These are phyloP conservation scores for Furcasterigmium furcatum DNA, from an alignment of 2,329 filamentous ascomycete genomes.

Conservation along the genomic window DNA sequence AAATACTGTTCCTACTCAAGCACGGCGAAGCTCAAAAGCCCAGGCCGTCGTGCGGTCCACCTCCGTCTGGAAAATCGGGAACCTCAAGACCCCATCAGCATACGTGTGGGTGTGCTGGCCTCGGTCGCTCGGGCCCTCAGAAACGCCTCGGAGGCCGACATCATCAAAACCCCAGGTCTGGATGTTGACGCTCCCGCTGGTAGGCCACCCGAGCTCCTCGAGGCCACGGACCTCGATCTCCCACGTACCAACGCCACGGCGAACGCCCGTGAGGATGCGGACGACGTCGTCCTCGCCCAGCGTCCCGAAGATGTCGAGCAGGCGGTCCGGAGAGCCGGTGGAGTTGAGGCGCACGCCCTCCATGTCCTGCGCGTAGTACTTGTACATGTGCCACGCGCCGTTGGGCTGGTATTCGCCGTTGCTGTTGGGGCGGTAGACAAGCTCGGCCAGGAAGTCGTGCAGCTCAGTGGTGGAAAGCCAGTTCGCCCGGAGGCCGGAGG, in stretches of 20 bases:
- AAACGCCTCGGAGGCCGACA: no score
- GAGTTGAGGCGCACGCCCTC: slow-evolving; percentile 1
- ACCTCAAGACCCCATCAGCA: no score
- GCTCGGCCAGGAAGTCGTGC: slow-evolving; percentile 3
- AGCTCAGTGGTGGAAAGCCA: no score
- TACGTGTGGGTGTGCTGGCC: no score
- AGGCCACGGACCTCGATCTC: not conserved
- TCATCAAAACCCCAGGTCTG: slow-evolving; percentile 1
- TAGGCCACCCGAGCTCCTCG: not conserved
- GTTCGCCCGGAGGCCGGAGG: slow-evolving; percentile 4
- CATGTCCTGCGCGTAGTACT: slow-evolving; percentile 7
- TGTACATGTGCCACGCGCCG: slow-evolving; percentile 4
- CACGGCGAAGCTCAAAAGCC: no score
- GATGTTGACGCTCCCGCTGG: not conserved
- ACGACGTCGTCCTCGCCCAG: not conserved
- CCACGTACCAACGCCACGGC: not conserved
- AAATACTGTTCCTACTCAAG: no score
- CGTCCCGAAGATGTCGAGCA: slow-evolving; percentile 4
- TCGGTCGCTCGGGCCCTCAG: no score
- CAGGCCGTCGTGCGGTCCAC: no score
- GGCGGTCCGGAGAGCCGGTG: not conserved
- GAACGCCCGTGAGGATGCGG: not conserved
- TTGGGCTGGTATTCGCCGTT: not conserved
- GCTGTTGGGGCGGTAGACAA: not conserved
- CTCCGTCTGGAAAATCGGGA: no score